A percentile compares a stretch with the other conserved stretches of the same genome.
These are phyloP conservation scores for Tricholoma flavovirens DNA, from an alignment of 768 basidiomycete species.

Conservation along the genomic window DNA sequence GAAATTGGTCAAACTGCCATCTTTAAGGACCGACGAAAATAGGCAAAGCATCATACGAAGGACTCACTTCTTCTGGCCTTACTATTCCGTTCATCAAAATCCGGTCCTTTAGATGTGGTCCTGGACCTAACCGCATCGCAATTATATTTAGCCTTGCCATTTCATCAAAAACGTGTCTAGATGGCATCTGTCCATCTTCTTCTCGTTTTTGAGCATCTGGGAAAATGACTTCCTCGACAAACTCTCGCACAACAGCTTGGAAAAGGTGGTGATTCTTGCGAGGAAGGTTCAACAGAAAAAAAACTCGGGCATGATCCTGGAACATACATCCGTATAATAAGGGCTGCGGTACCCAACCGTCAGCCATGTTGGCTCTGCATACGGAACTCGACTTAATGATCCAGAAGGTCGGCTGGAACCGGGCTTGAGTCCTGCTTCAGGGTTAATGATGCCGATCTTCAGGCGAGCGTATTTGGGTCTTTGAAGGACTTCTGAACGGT, in stretches of 20 bases:
- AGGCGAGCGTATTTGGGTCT: conserved; percentile 71
- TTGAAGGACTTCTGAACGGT: conserved; percentile 77
- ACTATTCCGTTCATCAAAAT: conserved; percentile 69
- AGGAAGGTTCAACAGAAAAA: conserved; percentile 7
- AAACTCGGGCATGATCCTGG: conserved; percentile 25
- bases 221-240: conserved; percentile 64
- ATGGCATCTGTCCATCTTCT: conserved; percentile 75
- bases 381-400: conserved; percentile 69
- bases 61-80: conserved; percentile 62
- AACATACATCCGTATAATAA: conserved; percentile 66
- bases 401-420: conserved; percentile 39
- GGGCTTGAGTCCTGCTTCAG: conserved; percentile 50
- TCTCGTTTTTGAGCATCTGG: conserved; percentile 59
- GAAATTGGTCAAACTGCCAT: conserved; percentile 70
- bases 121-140: conserved; percentile 84
- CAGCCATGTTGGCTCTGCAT: conserved; percentile 86
- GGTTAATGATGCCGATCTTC: conserved; percentile 67
- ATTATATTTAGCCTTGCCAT: conserved; percentile 42
- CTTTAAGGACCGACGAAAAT: background rate
- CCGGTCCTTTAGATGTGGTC: conserved; percentile 77
- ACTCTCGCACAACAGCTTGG: conserved; percentile 58
- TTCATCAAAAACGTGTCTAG: conserved; percentile 61
- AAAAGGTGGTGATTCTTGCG: conserved; percentile 50
- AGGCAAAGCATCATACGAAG: too few species aligned
- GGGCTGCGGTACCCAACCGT: conserved; percentile 61